Conservation (phyloP, 2,329 filamentous ascomycete genomes). For the Fusarium oligoseptatum region DNA sequence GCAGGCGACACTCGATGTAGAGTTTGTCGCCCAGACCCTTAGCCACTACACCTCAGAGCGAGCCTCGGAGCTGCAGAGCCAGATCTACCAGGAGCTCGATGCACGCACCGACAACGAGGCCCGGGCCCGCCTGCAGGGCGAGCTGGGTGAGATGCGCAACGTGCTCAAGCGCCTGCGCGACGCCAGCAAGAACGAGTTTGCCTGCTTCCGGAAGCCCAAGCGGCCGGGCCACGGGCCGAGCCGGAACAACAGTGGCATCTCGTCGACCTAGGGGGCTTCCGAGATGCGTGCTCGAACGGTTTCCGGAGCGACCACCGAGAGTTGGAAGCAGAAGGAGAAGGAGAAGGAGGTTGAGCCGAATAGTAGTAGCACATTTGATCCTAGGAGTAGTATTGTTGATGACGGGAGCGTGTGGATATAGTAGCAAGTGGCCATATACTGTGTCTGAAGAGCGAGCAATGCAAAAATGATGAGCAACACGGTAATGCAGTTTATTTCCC, state of each 20-base stretch:
- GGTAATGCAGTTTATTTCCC: constrained; percentile 13
- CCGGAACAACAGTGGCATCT: constrained; percentile 52
- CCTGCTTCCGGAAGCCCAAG: constrained; percentile 81
- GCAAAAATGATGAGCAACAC: constrained; percentile 16
- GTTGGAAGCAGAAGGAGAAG: constrained; percentile 2
- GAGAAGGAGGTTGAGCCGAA: constrained; percentile 12
- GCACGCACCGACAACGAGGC: constrained; percentile 90
- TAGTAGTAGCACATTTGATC: background rate
- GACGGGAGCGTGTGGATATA: background rate
- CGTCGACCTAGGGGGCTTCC: constrained; percentile 39
- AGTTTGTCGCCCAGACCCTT: constrained; percentile 95
- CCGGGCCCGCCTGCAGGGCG: constrained; percentile 81
- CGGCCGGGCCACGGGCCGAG: constrained; percentile 53
- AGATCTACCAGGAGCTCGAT: constrained; percentile 94
- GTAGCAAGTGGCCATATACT: constrained; percentile 13
- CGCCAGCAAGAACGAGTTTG: constrained; percentile 86
- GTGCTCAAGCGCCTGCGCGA: constrained; percentile 88
- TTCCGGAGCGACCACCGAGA: background rate
- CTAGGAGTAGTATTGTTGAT: background rate
- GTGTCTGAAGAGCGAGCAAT: constrained; percentile 8
- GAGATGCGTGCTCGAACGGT: constrained; percentile 8
- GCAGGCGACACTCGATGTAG: constrained; percentile 97
- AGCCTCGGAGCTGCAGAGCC: constrained; percentile 84
- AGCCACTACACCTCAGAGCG: constrained; percentile 89
- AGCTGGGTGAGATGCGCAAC: constrained; percentile 89